phyloP scores from a whole-genome alignment of 2,329 filamentous ascomycete species.

The Triangularia verruculosa region DNA sequence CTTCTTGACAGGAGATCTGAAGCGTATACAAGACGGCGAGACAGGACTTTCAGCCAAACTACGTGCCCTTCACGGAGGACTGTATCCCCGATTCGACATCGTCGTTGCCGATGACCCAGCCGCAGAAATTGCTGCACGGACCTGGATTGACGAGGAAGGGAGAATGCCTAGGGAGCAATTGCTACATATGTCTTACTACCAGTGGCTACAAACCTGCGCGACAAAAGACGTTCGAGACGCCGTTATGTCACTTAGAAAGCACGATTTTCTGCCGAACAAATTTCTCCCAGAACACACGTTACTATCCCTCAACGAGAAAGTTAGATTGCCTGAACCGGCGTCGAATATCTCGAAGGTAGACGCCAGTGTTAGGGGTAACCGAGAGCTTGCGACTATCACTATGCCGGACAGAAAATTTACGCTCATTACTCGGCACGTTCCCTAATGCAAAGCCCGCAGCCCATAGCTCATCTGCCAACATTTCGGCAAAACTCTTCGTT shows the following conservation, averaged over 20 bases:
- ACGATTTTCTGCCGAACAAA: background rate
- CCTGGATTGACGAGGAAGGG: slow-evolving; percentile 1
- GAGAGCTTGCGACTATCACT: too few species aligned
- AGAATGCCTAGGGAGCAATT: background rate
- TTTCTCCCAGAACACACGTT: background rate
- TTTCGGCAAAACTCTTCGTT: too few species aligned
- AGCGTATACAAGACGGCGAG: background rate
- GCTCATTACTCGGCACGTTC: too few species aligned
- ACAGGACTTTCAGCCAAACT: background rate
- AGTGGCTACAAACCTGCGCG: background rate
- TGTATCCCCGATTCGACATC: background rate
- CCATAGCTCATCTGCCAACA: too few species aligned
- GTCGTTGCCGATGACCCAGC: background rate
- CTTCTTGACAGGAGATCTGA: background rate
- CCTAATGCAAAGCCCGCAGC: too few species aligned
- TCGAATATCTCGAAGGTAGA: too few species aligned
- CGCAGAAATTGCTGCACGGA: background rate
- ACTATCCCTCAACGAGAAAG: background rate
- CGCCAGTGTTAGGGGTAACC: too few species aligned
- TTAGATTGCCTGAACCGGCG: too few species aligned
- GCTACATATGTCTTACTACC: background rate
- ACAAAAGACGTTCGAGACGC: background rate
- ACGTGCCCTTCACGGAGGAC: background rate
- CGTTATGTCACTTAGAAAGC: background rate
- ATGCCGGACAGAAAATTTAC: too few species aligned